Percentiles rank a stretch among this genome's conserved stretches.
Conservation (phyloP, 1,284 basidiomycete species). For the Puccinia hordei region DNA sequence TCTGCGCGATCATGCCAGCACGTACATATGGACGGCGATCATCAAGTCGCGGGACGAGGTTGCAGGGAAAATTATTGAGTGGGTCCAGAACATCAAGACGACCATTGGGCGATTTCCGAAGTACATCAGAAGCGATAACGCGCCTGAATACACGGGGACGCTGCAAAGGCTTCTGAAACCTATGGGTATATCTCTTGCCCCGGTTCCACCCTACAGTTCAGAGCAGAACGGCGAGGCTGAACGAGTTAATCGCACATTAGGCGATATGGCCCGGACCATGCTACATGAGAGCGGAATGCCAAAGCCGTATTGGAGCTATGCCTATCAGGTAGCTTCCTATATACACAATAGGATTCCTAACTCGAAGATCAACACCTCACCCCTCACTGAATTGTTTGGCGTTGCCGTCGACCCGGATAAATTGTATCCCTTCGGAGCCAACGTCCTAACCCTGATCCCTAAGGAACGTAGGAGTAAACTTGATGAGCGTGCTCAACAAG, state of each 20-base stretch:
- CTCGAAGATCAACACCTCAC: not conserved
- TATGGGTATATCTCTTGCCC: not conserved
- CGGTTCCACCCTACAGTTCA: not conserved
- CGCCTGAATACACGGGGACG: not conserved
- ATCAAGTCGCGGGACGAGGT: not conserved
- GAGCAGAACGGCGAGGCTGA: constrained; percentile 34
- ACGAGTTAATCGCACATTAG: constrained; percentile 5
- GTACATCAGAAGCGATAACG: not conserved
- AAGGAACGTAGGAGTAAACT: too few relatives aligned
- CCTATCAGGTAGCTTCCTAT: not conserved
- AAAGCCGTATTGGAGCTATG: not conserved
- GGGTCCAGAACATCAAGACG: not conserved
- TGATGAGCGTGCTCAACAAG: too few relatives aligned
- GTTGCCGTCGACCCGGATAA: too few relatives aligned
- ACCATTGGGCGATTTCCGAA: not conserved
- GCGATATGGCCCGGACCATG: constrained; percentile 22
- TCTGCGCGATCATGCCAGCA: constrained; percentile 1
- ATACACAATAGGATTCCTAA: constrained; percentile 16
- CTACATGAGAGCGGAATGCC: not conserved
- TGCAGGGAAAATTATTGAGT: not conserved
- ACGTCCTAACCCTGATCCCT: too few relatives aligned
- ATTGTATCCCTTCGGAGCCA: too few relatives aligned
- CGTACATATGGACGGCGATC: not conserved
- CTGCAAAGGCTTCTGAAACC: not conserved
- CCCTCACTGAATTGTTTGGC: too few relatives aligned